Evolutionary conservation across 306 rosid genomes (phyloP), one percentile per base, ranked within the genome.

Genomic region (Ceratonia siliqua): DNA sequence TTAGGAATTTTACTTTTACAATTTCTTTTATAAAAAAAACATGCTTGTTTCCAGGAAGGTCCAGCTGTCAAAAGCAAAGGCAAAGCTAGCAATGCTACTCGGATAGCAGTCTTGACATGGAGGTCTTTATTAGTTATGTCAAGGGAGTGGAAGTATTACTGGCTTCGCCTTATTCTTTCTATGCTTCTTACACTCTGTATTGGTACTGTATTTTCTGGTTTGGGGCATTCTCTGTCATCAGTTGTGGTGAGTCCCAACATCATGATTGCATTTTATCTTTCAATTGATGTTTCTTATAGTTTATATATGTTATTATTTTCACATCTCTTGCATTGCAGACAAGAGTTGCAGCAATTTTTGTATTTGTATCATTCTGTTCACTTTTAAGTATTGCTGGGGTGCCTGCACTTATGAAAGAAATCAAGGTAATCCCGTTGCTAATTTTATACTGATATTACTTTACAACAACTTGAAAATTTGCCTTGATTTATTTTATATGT

Each of bases 121-220:
- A 89, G 99, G 83, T 95, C 99, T 2, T 84, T 95, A 82, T 83
- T 95, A 63, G 90, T 95, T 68, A 92, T 95, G 92, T 95, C 98
- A 72, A 89, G 99, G 87, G 99, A 95, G 75, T 92, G 99, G 99
- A 90, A 85, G 79, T 92, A 92, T 85, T 95, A 92, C 72, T 95
- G 99, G 99, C 93, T 95, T 73, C 97, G 97, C 59, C 99, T 95
- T 74, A 81, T 89, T 89, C 99, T 95, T 79, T 85, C 74, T 73
- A 86, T 95, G 96, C 90, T 95, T 55, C 89, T 95, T 43, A 82
- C 98, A 0, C 86, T 95, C 39, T 90, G 93, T 78, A 83, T 92
- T 28, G 96, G 99, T 52, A 95, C 99, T 42, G 86, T 85, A 36
- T 95, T 95, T 82, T 95, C 98, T 55, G 96, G 93, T 83, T 85